Base-by-base conservation (phyloP, 768 basidiomycete genomes). In the Chiua virens region DNA sequence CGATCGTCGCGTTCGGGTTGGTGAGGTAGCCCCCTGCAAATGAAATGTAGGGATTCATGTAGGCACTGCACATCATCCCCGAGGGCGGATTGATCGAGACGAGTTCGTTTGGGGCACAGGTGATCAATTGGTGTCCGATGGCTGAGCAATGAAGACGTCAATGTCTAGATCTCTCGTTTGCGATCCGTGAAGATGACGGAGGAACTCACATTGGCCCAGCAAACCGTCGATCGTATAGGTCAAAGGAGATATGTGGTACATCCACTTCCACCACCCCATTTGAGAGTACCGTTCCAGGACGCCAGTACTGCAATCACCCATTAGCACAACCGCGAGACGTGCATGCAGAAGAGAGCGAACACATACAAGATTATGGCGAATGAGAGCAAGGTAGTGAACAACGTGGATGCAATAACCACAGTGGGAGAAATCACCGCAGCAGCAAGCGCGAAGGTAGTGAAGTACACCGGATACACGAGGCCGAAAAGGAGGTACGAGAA, bases 1-100 rank as follows among this genome's bases (percentile, higher is more conserved):
- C 65, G n/a, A 66, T 52, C 0, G 78, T 77, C 5, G 83, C 79
- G n/a, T 76, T 63, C 1, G 80, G 73, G 56, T 86, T 78, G 21
- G 71, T 58, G 27, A 89, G 65, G 55, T 83, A 83, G 10, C 86
- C 86, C 0, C 86, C 81, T 5, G 74, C 71, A 1, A 55, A 39
- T 0, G 64, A 50, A 13, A 85, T 80, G 67, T 76, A 90, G 0
- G 69, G 60, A 18, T 64, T 41, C 62, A 86, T 68, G 63, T 80
- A 89, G 5, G 72, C 52, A 4, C 57, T 58, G 59, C 89, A 90
- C 5, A 73, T 81, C 52, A 73, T 58, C 3, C 81, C 83, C 2
- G 67, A 52, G 1, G 83, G 80, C 1, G 87, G 80, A 10, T 76
- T 64, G 32, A 90, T 62, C 9, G 62, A 61, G 42, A 81, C 77